phyloP scores from a whole-genome alignment of 1,284 basidiomycete genomes.

The Boletus smithii region DNA sequence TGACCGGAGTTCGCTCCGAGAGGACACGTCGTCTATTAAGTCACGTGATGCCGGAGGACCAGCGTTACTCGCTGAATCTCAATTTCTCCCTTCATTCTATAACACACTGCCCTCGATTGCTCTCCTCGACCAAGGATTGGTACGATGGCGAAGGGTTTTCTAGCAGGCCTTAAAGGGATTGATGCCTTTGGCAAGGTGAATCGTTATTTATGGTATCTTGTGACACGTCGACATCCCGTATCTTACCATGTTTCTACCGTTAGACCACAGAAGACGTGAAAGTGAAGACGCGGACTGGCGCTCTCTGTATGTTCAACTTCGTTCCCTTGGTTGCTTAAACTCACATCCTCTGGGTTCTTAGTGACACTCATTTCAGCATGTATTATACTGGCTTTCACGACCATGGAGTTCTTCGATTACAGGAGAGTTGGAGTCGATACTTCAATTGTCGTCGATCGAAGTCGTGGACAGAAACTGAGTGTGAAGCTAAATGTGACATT shows the following conservation, averaged over 20 bases:
- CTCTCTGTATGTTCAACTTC: conserved; percentile 62
- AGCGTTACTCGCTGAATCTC: too few species aligned
- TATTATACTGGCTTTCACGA: conserved; percentile 88
- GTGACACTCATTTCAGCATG: conserved; percentile 91
- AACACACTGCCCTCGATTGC: conserved; percentile 32
- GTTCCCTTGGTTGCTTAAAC: not conserved
- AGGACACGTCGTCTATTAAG: conserved; percentile 24
- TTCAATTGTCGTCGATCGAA: conserved; percentile 88
- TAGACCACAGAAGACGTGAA: conserved; percentile 98
- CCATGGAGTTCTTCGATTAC: conserved; percentile 96
- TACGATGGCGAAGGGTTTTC: conserved; percentile 71
- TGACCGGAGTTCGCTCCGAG: too few species aligned
- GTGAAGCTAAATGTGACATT: conserved; percentile 94
- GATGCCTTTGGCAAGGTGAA: conserved; percentile 98
- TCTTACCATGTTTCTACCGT: conserved; percentile 14
- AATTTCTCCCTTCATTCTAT: conserved; percentile 18
- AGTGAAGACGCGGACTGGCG: conserved; percentile 92
- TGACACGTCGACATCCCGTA: conserved; percentile 8
- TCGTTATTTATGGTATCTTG: not conserved
- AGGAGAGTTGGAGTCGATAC: conserved; percentile 84
- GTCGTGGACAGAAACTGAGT: conserved; percentile 90
- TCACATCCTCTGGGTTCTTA: conserved; percentile 33
- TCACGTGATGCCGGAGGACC: conserved; percentile 34
- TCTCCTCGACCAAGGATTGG: conserved; percentile 27
- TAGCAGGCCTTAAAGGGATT: conserved; percentile 75